Base-by-base conservation (phyloP, 2,329 filamentous ascomycete genomes). In the Aureobasidium zeae region DNA sequence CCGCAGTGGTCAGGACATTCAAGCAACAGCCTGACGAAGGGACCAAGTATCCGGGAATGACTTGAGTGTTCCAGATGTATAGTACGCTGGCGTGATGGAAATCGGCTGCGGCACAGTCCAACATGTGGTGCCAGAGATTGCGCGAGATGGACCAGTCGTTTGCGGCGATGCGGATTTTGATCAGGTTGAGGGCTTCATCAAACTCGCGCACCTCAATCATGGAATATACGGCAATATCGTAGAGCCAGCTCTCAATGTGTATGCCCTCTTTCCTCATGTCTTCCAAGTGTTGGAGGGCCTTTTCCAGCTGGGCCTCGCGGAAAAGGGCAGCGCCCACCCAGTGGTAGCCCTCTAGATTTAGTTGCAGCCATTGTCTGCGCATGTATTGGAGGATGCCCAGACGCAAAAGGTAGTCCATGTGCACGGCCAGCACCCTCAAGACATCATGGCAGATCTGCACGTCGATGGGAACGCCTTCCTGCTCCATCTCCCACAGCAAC, bases 331-430 rank as follows among this genome's bases (percentile, higher is more conserved):
- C 65, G 1, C 82, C 73, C 15, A 93, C 69, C 56, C 75, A 77
- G 53, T 83, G 76, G 57, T 74, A 75, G 7, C 79, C 81, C 5
- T 72, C 68, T 9, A 70, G 73, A 30, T 71, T 76, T 7, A 84
- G 64, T 7, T 68, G 65, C 41, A 83, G 72, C 83, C 86, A 94
- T 50, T 77, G 72, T 45, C 77, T 70, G 54, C 77, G 76, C 82
- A 91, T 86, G 45, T 81, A 79, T 44, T 76, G 66, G 28, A 95
- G 66, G 3, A 94, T 71, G 25, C 80, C 71, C 42, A 76, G 73
- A 25, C 87, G 79, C 17, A 91, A 66, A 5, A 86, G 52, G 53
- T 93, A 89, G 61, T 96, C 84, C 0, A 89, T 86, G 58, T 96
- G 91, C 7, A 91, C 76, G 0, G 84, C 77, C 17, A 95, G 69